These are phyloP conservation scores for Kregervanrija pseudodelftensis DNA, from an alignment of 805 yeast genomes.

Conservation along the genomic window DNA sequence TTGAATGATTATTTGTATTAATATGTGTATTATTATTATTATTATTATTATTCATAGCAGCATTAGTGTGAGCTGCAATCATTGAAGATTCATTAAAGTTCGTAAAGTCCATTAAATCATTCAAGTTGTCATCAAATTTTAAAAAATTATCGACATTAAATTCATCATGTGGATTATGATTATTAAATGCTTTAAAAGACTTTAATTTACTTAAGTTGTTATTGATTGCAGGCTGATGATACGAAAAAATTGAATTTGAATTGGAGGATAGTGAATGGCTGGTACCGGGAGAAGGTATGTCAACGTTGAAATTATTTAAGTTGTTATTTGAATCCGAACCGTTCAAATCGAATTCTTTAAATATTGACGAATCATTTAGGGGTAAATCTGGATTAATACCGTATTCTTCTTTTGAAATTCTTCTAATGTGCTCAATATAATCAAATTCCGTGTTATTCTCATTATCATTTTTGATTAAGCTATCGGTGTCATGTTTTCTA, in stretches of 20 bases:
- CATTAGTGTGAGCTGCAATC: background rate
- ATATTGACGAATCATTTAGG: background rate
- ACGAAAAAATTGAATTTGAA: conserved; percentile 17
- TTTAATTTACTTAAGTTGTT: background rate
- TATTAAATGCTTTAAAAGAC: conserved; percentile 5
- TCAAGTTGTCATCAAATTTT: conserved; percentile 24
- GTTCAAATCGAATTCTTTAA: conserved; percentile 4
- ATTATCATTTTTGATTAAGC: conserved; percentile 2
- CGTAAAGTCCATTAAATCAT: conserved; percentile 23
- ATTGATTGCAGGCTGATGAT: conserved; percentile 1
- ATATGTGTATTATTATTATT: background rate
- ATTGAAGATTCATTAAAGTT: conserved; percentile 16
- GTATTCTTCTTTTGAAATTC: conserved; percentile 30
- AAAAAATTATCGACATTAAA: conserved; percentile 27
- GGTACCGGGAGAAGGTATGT: conserved; percentile 20
- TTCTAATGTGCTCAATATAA: conserved; percentile 31
- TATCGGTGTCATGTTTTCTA: conserved; percentile 15
- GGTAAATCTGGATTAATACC: conserved; percentile 21
- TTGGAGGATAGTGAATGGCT: conserved; percentile 21
- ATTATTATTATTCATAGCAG: too few relatives aligned
- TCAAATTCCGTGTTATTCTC: conserved; percentile 22
- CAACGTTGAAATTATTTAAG: background rate
- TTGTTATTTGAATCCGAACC: background rate
- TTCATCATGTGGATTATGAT: conserved; percentile 12
- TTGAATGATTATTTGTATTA: background rate